Base-by-base conservation (phyloP, 2,329 filamentous ascomycete genomes). In the Talaromyces sp. region DNA sequence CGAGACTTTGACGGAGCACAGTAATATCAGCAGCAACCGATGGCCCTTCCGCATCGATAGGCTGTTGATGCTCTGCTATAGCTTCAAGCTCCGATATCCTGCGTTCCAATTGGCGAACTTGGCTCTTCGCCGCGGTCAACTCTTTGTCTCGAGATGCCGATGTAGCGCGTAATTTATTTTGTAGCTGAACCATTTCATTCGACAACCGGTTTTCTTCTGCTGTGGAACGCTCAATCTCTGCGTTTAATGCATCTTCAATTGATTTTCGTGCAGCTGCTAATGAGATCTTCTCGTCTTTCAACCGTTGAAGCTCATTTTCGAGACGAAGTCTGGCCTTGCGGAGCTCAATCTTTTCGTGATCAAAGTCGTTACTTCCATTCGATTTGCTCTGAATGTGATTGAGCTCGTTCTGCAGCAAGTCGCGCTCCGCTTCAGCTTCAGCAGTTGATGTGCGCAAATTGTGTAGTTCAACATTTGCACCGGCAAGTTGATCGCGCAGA, bases 311-410 rank as follows among this genome's bases (percentile, higher is more conserved):
- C 69, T 91, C 88, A 64, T 80, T 83, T 66, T 91, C 88, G 18
- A 90, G 81, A 69, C 86, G 88, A 65, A 86, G 77, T 71, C 88
- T 89, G n/a, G 84, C 77, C 31, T 86, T 86, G 18, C 87, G 85
- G 25, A 91, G 78, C 60, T 91, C 87, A 52, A 88, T 77, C 66
- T 88, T 86, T 69, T 91, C 89, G 65, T 87, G 84, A 67, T 91
- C 88, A 52, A 89, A 73, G 12, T 82, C 83, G 67, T 85, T 82
- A 0, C 82, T 84, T 63, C 87, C 84, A 61, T 79, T 78, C 33
- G 82, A 82, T 56, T 84, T 84, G 61, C 83, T 82, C 42, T 84
- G 80, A 65, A 80, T 72, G 25, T 81, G 80, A 50, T 81, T 80
- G 21, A 91, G 77, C 68, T 88, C 85, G 35, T 77, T 82, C 62